phyloP scores from a whole-genome alignment of 2,329 filamentous ascomycete genomes.

The Fusarium agapanthi region DNA sequence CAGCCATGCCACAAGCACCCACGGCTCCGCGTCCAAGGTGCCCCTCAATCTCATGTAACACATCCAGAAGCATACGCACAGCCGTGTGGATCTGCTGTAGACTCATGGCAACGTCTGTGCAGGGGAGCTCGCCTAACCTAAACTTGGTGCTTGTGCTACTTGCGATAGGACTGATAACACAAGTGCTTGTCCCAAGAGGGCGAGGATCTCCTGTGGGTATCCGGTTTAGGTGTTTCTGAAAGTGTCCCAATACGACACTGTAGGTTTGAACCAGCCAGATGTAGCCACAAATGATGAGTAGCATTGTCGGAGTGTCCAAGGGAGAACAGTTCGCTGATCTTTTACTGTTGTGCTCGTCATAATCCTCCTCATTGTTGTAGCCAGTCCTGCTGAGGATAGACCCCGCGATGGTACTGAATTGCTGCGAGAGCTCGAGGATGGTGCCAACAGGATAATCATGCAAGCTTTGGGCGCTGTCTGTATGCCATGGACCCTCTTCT shows the following conservation, averaged over 20 bases:
- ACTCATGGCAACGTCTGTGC: background rate
- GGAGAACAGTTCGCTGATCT: background rate
- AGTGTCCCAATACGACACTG: background rate
- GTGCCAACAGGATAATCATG: background rate
- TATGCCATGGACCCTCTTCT: background rate
- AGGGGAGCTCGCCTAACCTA: background rate
- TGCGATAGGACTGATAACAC: background rate
- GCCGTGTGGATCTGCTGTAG: background rate
- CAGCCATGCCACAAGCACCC: background rate
- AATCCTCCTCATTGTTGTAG: background rate
- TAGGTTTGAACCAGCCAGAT: background rate
- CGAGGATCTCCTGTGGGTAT: background rate
- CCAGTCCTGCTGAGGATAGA: background rate
- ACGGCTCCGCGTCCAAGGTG: background rate
- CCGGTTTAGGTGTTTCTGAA: background rate
- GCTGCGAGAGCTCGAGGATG: background rate
- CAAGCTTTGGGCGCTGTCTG: background rate
- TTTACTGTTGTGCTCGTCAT: background rate
- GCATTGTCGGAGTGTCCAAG: background rate
- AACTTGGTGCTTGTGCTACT: background rate
- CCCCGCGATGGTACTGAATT: background rate
- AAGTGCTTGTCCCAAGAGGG: background rate
- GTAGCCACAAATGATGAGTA: background rate
- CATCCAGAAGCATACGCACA: background rate
- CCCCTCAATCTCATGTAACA: background rate